These are phyloP conservation scores for Populus ilicifolia DNA, from an alignment of 345 rosid species.

Conservation along the genomic window DNA sequence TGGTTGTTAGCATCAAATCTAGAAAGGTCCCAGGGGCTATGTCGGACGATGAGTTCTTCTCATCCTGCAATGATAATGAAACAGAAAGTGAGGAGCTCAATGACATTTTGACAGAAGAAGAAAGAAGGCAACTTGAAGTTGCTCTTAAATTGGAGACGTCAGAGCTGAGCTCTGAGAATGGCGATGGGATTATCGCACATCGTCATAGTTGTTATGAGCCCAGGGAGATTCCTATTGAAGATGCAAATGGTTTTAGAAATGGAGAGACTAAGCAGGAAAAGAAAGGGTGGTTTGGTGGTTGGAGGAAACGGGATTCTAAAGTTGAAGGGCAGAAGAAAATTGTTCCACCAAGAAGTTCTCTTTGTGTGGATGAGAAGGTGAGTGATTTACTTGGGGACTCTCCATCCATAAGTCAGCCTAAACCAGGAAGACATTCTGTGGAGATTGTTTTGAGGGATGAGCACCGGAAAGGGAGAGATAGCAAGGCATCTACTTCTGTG, in stretches of 20 bases:
- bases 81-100: constrained; percentile 72
- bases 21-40: constrained; percentile 90
- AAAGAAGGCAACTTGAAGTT: constrained; percentile 80
- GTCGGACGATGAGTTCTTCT: constrained; percentile 84
- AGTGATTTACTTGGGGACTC: constrained; percentile 72
- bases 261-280: constrained; percentile 64
- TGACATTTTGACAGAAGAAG: constrained; percentile 78
- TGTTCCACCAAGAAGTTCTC: constrained; percentile 75
- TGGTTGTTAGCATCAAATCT: constrained; percentile 88
- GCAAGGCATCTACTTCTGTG: constrained; percentile 41
- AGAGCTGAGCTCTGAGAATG: constrained; percentile 50
- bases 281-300: constrained; percentile 96
- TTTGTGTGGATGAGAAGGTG: constrained; percentile 79
- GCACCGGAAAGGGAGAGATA: constrained; percentile 55
- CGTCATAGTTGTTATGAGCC: constrained; percentile 72
- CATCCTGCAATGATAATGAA: constrained; percentile 71
- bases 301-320: constrained; percentile 77
- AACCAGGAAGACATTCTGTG: constrained; percentile 79
- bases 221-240: constrained; percentile 75
- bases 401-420: constrained; percentile 53
- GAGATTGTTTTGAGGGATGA: constrained; percentile 66
- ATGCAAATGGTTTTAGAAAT: constrained; percentile 41
- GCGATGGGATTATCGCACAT: constrained; percentile 47
- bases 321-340: constrained; percentile 56
- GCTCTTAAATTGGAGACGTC: constrained; percentile 75